Base-by-base conservation (phyloP, 2,329 filamentous ascomycete genomes). In the Mollisiaceae sp. region DNA sequence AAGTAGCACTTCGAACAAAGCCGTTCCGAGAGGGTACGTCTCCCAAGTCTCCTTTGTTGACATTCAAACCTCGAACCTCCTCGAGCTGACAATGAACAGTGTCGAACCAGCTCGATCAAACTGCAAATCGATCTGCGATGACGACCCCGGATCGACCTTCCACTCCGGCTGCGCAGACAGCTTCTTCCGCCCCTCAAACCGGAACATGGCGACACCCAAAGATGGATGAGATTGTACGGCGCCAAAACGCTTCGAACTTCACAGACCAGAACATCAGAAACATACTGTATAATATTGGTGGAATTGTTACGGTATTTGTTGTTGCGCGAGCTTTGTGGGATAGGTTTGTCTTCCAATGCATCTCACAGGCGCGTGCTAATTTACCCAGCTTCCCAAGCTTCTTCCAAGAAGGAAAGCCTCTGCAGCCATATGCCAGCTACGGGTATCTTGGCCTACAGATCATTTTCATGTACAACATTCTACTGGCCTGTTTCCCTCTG, bases 131-230 rank as follows among this genome's bases (percentile, higher is more conserved):
- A n/a, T 52, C 58, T 62, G 60, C 58, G n/a, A 73, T 75, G 69
- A 69, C 72, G 60, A 72, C 72, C 56, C 63, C 70, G 12, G 54
- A 60, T 14, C 71, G 69, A 1, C 73, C 74, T 12, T 71, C 71
- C 5, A 74, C 73, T 20, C 73, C 73, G 24, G 58, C 61, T 22
- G 59, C 62, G 22, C 63, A 68, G 55, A 45, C 66, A 54, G 63
- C 65, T 6, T 69, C 75, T 35, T 70, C 71, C 15, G 75, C 71
- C 38, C 75, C 75, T 22, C 65, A 68, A 9, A 74, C 92, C 8
- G 94, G 94, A 63, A 92, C 89, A 75, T 99, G 95, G 94, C 87
- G 89, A 75, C 95, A 99, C 77, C 95, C 95, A 39, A 89, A 90
- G 69, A 85, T 97, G 70, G 86, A 93, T 74, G 94, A 98, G 79